Conservation (phyloP, 371 early-diverging fungal species). For the Haplosporangium sp. region DNA sequence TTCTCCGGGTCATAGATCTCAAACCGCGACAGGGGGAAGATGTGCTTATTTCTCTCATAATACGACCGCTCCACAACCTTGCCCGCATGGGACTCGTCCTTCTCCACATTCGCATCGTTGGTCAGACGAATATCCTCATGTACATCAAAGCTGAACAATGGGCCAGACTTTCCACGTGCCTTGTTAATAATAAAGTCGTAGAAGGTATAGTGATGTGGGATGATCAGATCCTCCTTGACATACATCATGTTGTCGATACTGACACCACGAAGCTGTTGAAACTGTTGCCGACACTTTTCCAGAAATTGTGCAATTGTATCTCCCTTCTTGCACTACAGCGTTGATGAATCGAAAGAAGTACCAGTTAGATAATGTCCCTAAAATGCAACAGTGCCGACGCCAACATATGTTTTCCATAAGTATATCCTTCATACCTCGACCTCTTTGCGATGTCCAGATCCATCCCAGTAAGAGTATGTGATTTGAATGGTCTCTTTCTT, state of each 20-base stretch:
- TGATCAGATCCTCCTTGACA: slow-evolving; percentile 95
- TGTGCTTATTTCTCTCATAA: slow-evolving; percentile 97
- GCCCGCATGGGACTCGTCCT: slow-evolving; percentile 95
- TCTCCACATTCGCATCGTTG: slow-evolving; percentile 89
- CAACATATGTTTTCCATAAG: too few relatives aligned
- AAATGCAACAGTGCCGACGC: too few relatives aligned
- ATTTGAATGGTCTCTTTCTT: slow-evolving; percentile 85
- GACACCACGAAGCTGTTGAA: slow-evolving; percentile 82
- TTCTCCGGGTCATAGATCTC: slow-evolving; percentile 93
- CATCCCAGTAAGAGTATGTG: slow-evolving; percentile 97
- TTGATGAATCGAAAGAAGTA: background rate
- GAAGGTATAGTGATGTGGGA: slow-evolving; percentile 95
- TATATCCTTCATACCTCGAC: slow-evolving; percentile 67
- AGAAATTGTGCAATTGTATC: slow-evolving; percentile 90
- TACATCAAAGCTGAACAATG: slow-evolving; percentile 93
- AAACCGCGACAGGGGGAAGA: slow-evolving; percentile 96
- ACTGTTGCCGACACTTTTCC: slow-evolving; percentile 83
- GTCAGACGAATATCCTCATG: slow-evolving; percentile 93
- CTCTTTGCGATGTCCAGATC: slow-evolving; percentile 89
- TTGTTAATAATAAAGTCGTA: slow-evolving; percentile 97
- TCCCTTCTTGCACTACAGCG: slow-evolving; percentile 83
- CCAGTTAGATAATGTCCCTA: too few relatives aligned
- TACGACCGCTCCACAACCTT: slow-evolving; percentile 93
- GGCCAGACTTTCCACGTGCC: slow-evolving; percentile 96
- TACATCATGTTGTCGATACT: slow-evolving; percentile 91